A percentile compares a stretch with the other conserved stretches of the same genome.
Conservation (phyloP, 2,329 filamentous ascomycete genomes). For the Chrysosphaeria jannelii region DNA sequence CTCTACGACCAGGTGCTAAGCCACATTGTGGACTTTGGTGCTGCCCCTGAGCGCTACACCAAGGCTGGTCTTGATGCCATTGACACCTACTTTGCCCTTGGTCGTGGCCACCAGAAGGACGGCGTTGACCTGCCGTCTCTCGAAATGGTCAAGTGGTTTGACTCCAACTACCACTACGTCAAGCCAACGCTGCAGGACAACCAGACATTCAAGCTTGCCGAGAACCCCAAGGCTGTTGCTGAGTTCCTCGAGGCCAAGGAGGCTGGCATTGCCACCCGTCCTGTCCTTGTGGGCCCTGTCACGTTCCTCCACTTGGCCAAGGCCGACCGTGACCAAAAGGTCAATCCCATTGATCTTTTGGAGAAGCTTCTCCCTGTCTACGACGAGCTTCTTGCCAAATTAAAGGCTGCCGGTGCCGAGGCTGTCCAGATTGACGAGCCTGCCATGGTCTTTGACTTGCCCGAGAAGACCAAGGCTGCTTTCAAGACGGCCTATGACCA, state of each 20-base stretch:
- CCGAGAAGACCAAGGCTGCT: slow-evolving; percentile 68
- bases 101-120: slow-evolving; percentile 89
- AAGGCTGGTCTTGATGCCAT: slow-evolving; percentile 63
- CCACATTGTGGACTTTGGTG: slow-evolving; percentile 94
- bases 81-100: slow-evolving; percentile 99
- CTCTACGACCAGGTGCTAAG: slow-evolving; percentile 94
- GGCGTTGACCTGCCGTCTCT: slow-evolving; percentile 74
- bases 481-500: slow-evolving; percentile 97
- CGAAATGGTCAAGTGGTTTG: slow-evolving; percentile 99
- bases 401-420: slow-evolving; percentile 90
- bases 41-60: slow-evolving; percentile 76
- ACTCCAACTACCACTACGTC: slow-evolving; percentile 99
- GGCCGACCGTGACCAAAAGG: slow-evolving; percentile 80
- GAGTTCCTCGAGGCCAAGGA: slow-evolving; percentile 97
- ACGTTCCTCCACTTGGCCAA: slow-evolving; percentile 95
- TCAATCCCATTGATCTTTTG: slow-evolving; percentile 80
- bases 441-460: slow-evolving; percentile 79
- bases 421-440: slow-evolving; percentile 97
- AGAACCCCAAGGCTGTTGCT: slow-evolving; percentile 71
- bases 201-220: slow-evolving; percentile 76
- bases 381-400: slow-evolving; percentile 67
- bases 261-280: slow-evolving; percentile 73
- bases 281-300: slow-evolving; percentile 82
- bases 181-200: slow-evolving; percentile 94
- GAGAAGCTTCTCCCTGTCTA: slow-evolving; percentile 87